A percentile compares a stretch with the other conserved stretches of the same genome.
Conservation (phyloP, 1,284 basidiomycete genomes). For the Heterobasidion occidentale region DNA sequence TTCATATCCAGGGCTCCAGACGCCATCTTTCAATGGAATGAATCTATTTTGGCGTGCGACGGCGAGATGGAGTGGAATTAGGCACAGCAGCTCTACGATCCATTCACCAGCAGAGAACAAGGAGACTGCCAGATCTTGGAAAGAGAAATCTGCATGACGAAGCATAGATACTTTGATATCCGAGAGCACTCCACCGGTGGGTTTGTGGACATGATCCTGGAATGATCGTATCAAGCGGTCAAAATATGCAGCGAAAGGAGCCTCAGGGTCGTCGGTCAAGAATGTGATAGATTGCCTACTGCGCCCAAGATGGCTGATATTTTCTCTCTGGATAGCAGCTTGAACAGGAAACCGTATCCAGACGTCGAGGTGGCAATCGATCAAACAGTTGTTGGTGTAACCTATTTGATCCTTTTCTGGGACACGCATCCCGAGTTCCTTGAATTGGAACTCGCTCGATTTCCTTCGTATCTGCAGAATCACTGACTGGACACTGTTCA, state of each 20-base stretch:
- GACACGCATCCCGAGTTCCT: slow-evolving; percentile 18
- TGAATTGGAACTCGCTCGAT: slow-evolving; percentile 47
- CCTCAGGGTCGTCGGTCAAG: slow-evolving; percentile 30
- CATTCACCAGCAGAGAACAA: slow-evolving; percentile 47
- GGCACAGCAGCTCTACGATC: slow-evolving; percentile 51
- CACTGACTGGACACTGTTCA: slow-evolving; percentile 27
- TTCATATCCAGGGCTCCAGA: slow-evolving; percentile 41
- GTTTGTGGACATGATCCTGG: no score
- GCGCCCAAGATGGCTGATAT: slow-evolving; percentile 28
- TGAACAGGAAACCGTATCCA: slow-evolving; percentile 59
- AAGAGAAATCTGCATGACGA: background rate
- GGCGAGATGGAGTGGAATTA: slow-evolving; percentile 59
- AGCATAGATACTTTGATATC: background rate
- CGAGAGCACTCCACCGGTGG: no score
- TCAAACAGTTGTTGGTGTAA: slow-evolving; percentile 35
- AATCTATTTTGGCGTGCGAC: slow-evolving; percentile 52
- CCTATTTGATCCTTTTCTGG: no score
- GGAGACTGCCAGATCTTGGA: no score
- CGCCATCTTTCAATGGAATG: slow-evolving; percentile 50
- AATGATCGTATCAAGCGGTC: no score
- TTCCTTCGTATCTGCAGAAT: slow-evolving; percentile 44
- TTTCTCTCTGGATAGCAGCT: slow-evolving; percentile 42
- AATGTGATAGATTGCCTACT: slow-evolving; percentile 30
- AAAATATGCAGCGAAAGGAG: slow-evolving; percentile 33
- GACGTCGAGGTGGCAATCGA: slow-evolving; percentile 52